Evolutionary conservation across 2,329 filamentous ascomycete species (phyloP).

Genomic region (Xylaria hypoxylon): DNA sequence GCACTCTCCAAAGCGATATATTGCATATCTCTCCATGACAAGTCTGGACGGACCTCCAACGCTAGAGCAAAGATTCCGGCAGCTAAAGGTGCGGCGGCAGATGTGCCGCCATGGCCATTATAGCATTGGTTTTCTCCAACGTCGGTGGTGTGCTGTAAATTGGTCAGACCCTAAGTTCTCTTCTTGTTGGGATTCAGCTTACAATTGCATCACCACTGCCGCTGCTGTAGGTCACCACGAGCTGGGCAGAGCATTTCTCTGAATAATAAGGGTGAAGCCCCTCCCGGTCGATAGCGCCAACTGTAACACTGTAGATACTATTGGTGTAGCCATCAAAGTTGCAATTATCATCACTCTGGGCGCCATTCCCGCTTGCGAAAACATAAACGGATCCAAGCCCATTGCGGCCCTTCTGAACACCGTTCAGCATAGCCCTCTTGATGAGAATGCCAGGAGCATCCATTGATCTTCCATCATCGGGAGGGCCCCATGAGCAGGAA

Average conservation of each 20-base stretch:
- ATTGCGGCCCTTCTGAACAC: slow-evolving; percentile 85
- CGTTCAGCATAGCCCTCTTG: slow-evolving; percentile 89
- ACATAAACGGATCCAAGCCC: slow-evolving; percentile 93
- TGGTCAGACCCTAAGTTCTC: slow-evolving; percentile 16
- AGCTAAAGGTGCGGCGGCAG: slow-evolving; percentile 91
- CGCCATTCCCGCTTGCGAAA: slow-evolving; percentile 96
- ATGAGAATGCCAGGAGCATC: slow-evolving; percentile 92
- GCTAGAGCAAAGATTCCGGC: slow-evolving; percentile 93
- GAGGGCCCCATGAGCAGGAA: slow-evolving; percentile 98
- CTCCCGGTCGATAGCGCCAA: slow-evolving; percentile 89
- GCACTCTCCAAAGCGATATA: slow-evolving; percentile 89
- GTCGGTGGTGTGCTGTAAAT: slow-evolving; percentile 83
- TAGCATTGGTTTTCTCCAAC: slow-evolving; percentile 87
- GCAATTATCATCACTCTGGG: slow-evolving; percentile 89
- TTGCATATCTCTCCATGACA: slow-evolving; percentile 95
- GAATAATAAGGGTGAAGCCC: slow-evolving; percentile 96
- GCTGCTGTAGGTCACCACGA: slow-evolving; percentile 97
- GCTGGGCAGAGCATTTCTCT: slow-evolving; percentile 92
- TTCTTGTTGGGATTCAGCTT: slow-evolving; percentile 48
- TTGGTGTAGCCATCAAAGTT: slow-evolving; percentile 99
- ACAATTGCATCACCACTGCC: slow-evolving; percentile 86
- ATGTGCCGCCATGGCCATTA: slow-evolving; percentile 89
- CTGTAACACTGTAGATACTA: slow-evolving; percentile 98
- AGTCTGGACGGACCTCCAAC: slow-evolving; percentile 83
- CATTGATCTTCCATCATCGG: slow-evolving; percentile 94